Evolutionary conservation across 2,329 filamentous ascomycete species (phyloP).

Genomic region (Apiospora malaysiana): DNA sequence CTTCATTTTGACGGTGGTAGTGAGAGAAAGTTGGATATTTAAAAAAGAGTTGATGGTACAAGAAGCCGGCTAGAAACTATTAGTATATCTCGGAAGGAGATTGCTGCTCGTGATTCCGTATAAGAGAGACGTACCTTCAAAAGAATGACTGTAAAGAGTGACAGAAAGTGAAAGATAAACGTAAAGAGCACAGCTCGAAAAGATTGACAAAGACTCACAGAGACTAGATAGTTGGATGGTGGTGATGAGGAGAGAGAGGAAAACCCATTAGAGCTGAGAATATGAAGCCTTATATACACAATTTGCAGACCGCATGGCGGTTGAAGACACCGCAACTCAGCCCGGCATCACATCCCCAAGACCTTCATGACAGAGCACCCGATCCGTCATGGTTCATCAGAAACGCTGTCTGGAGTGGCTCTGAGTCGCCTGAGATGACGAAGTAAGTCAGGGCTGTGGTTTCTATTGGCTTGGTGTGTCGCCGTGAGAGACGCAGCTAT

Average conservation of each 20-base stretch:
- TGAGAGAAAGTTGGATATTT: conserved; percentile 22
- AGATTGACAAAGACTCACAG: conserved; percentile 21
- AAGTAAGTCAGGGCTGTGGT: background rate
- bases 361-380: background rate
- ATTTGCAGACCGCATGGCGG: background rate
- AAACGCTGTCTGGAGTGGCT: background rate
- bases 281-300: background rate
- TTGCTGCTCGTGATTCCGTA: background rate
- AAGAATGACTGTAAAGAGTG: conserved; percentile 29
- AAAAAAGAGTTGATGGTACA: background rate
- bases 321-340: background rate
- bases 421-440: background rate
- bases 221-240: conserved; percentile 13
- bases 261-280: background rate
- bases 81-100: conserved; percentile 19
- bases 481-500: background rate
- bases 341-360: conserved; percentile 5
- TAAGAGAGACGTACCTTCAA: conserved; percentile 31
- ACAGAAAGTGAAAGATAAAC: conserved; percentile 30
- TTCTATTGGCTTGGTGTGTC: background rate
- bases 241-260: conserved; percentile 5
- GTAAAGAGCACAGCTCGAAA: conserved; percentile 36
- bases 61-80: conserved; percentile 28
- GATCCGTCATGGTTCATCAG: background rate
- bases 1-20: conserved; percentile 33